A percentile compares a stretch with the other conserved stretches of the same genome.
These are phyloP conservation scores for Lentinula novae-zelandiae DNA, from an alignment of 1,284 basidiomycete species.

Conservation along the genomic window DNA sequence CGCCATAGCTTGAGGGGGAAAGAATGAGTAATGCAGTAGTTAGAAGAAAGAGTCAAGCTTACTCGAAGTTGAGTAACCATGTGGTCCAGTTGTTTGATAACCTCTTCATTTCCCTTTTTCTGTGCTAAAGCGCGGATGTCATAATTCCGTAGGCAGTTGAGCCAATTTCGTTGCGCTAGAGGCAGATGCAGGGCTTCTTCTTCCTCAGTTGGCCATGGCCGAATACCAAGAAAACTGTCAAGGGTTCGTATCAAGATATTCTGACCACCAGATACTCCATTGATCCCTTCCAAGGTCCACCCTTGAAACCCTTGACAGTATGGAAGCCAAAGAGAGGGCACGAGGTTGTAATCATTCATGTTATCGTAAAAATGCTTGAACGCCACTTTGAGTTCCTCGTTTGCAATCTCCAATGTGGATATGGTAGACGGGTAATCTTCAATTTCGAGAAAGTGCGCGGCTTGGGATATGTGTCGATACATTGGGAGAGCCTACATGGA, in stretches of 20 bases:
- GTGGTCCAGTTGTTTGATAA: conserved; percentile 16
- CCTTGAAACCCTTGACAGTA: conserved; percentile 23
- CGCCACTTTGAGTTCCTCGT: conserved; percentile 14
- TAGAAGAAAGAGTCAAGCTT: not conserved
- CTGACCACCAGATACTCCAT: conserved; percentile 21
- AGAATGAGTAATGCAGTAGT: not conserved
- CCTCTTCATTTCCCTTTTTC: conserved; percentile 10
- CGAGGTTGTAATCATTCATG: conserved; percentile 17
- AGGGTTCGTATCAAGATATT: conserved; percentile 19
- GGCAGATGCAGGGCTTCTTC: conserved; percentile 20
- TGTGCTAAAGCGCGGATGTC: conserved; percentile 18
- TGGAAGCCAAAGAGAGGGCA: conserved; percentile 17
- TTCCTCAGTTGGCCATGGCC: conserved; percentile 18
- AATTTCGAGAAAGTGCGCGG: conserved; percentile 14
- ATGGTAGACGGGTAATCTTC: conserved; percentile 14
- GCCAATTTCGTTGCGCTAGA: conserved; percentile 17
- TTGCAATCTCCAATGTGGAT: conserved; percentile 16
- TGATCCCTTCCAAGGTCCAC: conserved; percentile 21
- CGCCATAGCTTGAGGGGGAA: conserved; percentile 16
- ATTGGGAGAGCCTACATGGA: conserved; percentile 16
- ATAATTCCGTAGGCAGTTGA: conserved; percentile 18
- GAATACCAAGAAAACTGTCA: conserved; percentile 20
- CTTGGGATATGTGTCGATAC: conserved; percentile 13
- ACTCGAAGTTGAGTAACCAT: conserved; percentile 22
- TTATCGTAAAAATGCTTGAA: conserved; percentile 19